These are phyloP conservation scores for Geoglossum cookeanum DNA, from an alignment of 2,329 filamentous ascomycete species.

Conservation along the genomic window DNA sequence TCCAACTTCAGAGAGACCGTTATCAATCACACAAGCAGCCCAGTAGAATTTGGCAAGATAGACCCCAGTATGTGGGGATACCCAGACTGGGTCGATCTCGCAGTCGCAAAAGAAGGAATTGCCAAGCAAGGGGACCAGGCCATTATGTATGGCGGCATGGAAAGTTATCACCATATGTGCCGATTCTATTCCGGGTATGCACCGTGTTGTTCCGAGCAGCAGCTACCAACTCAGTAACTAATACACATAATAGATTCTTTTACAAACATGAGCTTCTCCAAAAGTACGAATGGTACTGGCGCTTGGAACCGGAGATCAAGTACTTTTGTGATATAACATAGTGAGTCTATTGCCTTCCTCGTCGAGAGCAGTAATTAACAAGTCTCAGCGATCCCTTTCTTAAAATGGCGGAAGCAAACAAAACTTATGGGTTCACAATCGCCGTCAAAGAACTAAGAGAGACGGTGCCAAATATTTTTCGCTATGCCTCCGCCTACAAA, in stretches of 20 bases:
- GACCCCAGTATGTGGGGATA: constrained; percentile 85
- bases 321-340: constrained; percentile 99
- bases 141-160: constrained; percentile 98
- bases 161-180: constrained; percentile 98
- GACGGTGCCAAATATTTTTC: constrained; percentile 95
- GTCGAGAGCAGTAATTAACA: constrained; percentile 15
- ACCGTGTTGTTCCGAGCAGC: background rate
- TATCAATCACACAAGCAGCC: constrained; percentile 69
- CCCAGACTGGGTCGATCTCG: constrained; percentile 87
- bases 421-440: constrained; percentile 97
- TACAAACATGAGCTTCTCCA: constrained; percentile 88
- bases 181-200: constrained; percentile 91
- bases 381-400: constrained; percentile 70
- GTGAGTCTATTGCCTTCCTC: constrained; percentile 31
- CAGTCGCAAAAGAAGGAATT: constrained; percentile 89
- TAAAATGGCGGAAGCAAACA: constrained; percentile 84
- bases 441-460: constrained; percentile 95
- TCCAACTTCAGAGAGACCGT: constrained; percentile 79
- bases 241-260: constrained; percentile 46
- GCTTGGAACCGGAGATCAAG: constrained; percentile 95
- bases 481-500: constrained; percentile 96
- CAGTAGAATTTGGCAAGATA: constrained; percentile 88
- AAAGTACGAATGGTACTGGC: constrained; percentile 99
- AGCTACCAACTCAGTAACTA: background rate
- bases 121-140: constrained; percentile 90